Evolutionary conservation across 306 rosid genomes (phyloP).

Genomic region (Castanea crenata): DNA sequence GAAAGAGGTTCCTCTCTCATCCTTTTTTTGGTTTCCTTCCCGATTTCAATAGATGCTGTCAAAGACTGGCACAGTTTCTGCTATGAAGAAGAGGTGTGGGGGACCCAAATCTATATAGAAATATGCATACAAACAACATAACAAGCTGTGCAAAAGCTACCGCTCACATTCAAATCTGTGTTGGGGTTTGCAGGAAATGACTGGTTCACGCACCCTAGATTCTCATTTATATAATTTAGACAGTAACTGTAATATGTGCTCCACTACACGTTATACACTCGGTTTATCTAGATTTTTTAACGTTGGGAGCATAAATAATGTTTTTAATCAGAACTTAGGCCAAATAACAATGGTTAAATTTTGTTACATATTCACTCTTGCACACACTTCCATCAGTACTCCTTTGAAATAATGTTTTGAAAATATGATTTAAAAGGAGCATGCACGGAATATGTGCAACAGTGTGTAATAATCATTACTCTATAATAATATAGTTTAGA

Average conservation of each 20-base stretch:
- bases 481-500: not conserved
- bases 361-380: too few relatives aligned
- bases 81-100: conserved; percentile 33
- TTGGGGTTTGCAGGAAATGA: conserved; percentile 55
- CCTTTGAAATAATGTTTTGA: too few relatives aligned
- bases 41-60: conserved; percentile 45
- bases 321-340: too few relatives aligned
- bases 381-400: fast-evolving
- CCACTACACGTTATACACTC: conserved; percentile 22
- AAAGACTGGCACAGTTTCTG: conserved; percentile 41
- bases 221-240: conserved; percentile 29
- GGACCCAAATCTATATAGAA: conserved; percentile 87
- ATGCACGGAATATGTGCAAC: too few relatives aligned
- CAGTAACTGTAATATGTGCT: conserved; percentile 20
- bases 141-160: conserved; percentile 73
- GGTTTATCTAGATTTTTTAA: conserved; percentile 17
- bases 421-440: too few relatives aligned
- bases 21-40: conserved; percentile 39
- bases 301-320: too few relatives aligned
- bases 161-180: conserved; percentile 80
- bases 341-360: too few relatives aligned
- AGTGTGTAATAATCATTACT: not conserved
- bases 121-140: conserved; percentile 67
- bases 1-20: conserved; percentile 34
- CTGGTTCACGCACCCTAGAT: conserved; percentile 62